Conservation (phyloP, 1,284 basidiomycete species). For the Trichosporon coremiiforme region DNA sequence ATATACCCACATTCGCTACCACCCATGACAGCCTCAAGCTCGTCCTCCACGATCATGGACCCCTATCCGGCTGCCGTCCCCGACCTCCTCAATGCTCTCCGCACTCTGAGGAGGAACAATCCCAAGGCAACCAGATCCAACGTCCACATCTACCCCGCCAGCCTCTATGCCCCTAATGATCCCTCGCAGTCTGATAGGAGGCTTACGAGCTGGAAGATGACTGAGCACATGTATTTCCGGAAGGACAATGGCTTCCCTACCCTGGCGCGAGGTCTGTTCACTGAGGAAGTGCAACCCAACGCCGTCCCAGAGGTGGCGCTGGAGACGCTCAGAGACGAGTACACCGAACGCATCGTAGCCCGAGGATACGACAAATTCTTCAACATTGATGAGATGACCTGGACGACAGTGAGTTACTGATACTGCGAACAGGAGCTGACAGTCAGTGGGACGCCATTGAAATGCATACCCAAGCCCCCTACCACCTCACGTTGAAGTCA, state of each 20-base stretch:
- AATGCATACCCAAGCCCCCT: constrained; percentile 73
- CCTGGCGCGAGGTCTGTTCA: constrained; percentile 83
- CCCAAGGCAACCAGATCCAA: constrained; percentile 48
- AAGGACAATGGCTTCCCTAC: constrained; percentile 89
- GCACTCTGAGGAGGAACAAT: constrained; percentile 38
- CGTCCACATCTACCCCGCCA: constrained; percentile 47
- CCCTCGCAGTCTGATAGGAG: constrained; percentile 32
- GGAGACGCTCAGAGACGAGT: constrained; percentile 30
- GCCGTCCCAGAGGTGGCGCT: constrained; percentile 37
- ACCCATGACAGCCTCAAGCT: neutral
- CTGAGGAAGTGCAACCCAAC: constrained; percentile 56
- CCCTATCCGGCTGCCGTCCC: constrained; percentile 38
- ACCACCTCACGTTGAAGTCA: constrained; percentile 88
- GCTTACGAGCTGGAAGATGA: constrained; percentile 90
- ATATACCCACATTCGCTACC: neutral
- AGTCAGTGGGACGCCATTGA: constrained; percentile 78
- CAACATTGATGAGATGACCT: constrained; percentile 92
- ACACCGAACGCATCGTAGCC: constrained; percentile 69
- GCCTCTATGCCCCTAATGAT: constrained; percentile 38
- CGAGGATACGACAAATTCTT: constrained; percentile 99
- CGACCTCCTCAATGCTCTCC: constrained; percentile 42
- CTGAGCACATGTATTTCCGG: constrained; percentile 87
- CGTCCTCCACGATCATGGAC: constrained; percentile 7
- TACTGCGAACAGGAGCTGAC: too few relatives aligned
- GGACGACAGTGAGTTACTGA: constrained; percentile 80